Conservation (phyloP, 2,329 filamentous ascomycete species). For the Aciculosporium take region DNA sequence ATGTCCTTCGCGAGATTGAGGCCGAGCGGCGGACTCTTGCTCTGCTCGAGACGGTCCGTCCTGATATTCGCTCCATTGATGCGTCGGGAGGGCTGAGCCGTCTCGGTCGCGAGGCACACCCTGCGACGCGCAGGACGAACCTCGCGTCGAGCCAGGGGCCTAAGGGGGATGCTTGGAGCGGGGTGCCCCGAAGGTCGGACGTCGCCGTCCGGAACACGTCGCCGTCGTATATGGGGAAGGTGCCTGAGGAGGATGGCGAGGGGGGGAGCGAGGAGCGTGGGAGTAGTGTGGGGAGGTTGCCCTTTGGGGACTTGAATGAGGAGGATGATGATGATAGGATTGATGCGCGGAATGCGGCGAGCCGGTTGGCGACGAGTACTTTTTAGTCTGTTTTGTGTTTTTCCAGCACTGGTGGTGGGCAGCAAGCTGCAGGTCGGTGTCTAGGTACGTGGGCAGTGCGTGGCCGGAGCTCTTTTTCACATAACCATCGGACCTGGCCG, state of each 20-base stretch:
- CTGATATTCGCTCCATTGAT: slow-evolving; percentile 88
- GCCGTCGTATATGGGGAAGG: slow-evolving; percentile 52
- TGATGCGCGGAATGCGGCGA: slow-evolving; percentile 90
- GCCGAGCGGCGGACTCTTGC: slow-evolving; percentile 83
- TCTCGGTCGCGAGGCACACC: slow-evolving; percentile 78
- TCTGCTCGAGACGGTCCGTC: slow-evolving; percentile 82
- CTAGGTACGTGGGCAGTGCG: too few relatives aligned
- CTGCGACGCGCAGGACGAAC: slow-evolving; percentile 56
- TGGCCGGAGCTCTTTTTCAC: too few relatives aligned
- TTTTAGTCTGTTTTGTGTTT: slow-evolving; percentile 39
- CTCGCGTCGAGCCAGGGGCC: slow-evolving; percentile 83
- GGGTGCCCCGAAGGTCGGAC: slow-evolving; percentile 71
- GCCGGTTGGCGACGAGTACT: slow-evolving; percentile 82
- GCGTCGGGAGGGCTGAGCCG: slow-evolving; percentile 77
- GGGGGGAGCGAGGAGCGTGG: slow-evolving; percentile 15
- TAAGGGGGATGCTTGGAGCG: slow-evolving; percentile 97
- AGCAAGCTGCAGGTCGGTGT: too few relatives aligned
- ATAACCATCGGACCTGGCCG: too few relatives aligned
- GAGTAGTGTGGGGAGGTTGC: background rate
- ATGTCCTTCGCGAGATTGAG: slow-evolving; percentile 88
- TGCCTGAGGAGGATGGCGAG: slow-evolving; percentile 48
- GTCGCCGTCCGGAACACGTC: slow-evolving; percentile 66
- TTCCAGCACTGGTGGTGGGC: too few relatives aligned
- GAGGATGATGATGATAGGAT: slow-evolving; percentile 88
- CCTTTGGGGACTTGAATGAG: slow-evolving; percentile 29